Evolutionary conservation across 1,139 yeast genomes (phyloP).

Genomic region (Geotrichum klebahnii): DNA sequence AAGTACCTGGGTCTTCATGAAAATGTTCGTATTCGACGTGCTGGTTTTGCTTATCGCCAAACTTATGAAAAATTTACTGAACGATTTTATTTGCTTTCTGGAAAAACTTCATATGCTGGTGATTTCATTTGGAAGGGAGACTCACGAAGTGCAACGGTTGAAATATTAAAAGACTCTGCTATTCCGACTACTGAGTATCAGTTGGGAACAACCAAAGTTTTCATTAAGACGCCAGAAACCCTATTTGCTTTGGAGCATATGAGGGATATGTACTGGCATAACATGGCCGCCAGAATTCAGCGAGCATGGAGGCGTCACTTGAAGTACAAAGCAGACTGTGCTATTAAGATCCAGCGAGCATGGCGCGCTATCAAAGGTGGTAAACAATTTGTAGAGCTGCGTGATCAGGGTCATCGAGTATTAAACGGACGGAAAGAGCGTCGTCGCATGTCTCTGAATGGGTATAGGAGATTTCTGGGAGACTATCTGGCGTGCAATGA

Average conservation of each 20-base stretch:
- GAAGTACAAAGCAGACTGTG: constrained; percentile 74
- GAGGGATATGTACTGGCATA: constrained; percentile 97
- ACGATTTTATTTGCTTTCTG: constrained; percentile 82
- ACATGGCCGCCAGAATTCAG: constrained; percentile 96
- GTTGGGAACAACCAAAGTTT: constrained; percentile 90
- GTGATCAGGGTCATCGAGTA: constrained; percentile 75
- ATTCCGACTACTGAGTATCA: constrained; percentile 83
- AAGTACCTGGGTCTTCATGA: constrained; percentile 95
- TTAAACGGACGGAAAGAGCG: constrained; percentile 81
- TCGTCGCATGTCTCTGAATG: constrained; percentile 79
- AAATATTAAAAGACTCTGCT: constrained; percentile 72
- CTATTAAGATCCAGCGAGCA: constrained; percentile 70
- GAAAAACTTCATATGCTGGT: constrained; percentile 94
- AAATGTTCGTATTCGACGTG: constrained; percentile 95
- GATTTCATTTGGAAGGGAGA: constrained; percentile 95
- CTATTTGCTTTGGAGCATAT: constrained; percentile 90
- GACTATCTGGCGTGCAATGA: constrained; percentile 88
- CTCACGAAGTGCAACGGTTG: constrained; percentile 70
- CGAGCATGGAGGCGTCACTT: constrained; percentile 90
- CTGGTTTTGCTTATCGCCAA: constrained; percentile 97
- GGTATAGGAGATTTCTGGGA: constrained; percentile 89
- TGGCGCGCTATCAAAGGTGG: constrained; percentile 77
- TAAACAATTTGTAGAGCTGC: constrained; percentile 56
- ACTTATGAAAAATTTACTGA: constrained; percentile 97
- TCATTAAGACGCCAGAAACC: constrained; percentile 95